A percentile compares a stretch with the other conserved stretches of the same genome.
Conservation (phyloP, 176 grass and related monocot species). For the Oryza punctata region DNA sequence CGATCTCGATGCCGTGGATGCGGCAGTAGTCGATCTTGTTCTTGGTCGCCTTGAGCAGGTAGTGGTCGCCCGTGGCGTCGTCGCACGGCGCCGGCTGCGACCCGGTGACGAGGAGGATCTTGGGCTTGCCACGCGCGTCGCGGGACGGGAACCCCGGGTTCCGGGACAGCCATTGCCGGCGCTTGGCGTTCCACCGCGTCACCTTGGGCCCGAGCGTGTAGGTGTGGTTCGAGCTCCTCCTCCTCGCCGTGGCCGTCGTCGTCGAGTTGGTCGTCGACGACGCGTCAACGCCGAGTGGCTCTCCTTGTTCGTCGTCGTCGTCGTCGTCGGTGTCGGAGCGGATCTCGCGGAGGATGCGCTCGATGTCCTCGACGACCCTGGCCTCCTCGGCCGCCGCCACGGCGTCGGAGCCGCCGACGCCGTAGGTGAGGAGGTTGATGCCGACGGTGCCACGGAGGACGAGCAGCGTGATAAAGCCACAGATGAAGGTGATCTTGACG, state of each 20-base stretch:
- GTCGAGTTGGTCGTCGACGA: conserved; percentile 24
- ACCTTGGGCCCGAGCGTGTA: conserved; percentile 58
- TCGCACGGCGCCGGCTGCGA: conserved; percentile 64
- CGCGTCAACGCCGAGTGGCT: background rate
- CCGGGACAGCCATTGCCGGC: conserved; percentile 38
- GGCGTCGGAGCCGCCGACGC: background rate
- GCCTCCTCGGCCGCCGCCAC: conserved; percentile 10
- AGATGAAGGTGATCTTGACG: conserved; percentile 71
- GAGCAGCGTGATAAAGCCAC: conserved; percentile 71
- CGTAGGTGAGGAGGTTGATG: conserved; percentile 41
- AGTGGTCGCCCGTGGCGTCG: conserved; percentile 53
- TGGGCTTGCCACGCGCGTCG: conserved; percentile 39
- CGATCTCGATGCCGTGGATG: conserved; percentile 68
- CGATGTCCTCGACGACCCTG: conserved; percentile 67
- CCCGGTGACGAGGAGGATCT: conserved; percentile 62
- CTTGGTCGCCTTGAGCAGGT: conserved; percentile 65
- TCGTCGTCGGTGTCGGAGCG: conserved; percentile 66
- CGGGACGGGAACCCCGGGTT: conserved; percentile 48
- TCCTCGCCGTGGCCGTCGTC: background rate
- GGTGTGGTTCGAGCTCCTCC: conserved; percentile 41
- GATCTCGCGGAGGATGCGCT: conserved; percentile 69
- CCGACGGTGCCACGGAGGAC: conserved; percentile 71
- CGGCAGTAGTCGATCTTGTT: conserved; percentile 89
- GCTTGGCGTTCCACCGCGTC: conserved; percentile 52
- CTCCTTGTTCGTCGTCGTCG: conserved; percentile 1